Base-by-base conservation (phyloP, 2,329 filamentous ascomycete genomes). In the Microsporum canis region DNA sequence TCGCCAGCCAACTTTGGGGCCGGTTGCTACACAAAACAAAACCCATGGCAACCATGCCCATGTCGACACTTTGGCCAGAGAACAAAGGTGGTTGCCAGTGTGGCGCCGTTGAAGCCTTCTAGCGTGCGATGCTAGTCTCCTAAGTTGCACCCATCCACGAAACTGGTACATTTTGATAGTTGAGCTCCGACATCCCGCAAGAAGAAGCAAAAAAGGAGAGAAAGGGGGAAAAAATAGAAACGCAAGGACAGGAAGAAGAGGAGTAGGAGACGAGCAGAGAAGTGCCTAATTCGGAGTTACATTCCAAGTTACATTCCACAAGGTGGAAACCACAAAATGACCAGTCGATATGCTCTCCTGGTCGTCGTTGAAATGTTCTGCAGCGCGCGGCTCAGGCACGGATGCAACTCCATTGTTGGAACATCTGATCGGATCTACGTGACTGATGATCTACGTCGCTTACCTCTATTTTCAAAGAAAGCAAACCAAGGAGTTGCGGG, bases 341-440 rank as follows among this genome's bases (percentile, higher is more conserved):
- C 49, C 49, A 53, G 49, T 53, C 49, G 29, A 53, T n/a, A 6
- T 33, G 49, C 6, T 53, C 27, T 53, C 49, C 49, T 53, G 27
- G 49, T 53, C 31, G 5, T 33, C 27, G 49, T 29, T 53, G 27
- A 53, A 53, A 53, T 53, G 12, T 53, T 23, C 17, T 23, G 17
- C 49, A n/a, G 49, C 49, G 27, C 49, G 49, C 49, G 49, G 49
- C 49, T 53, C 49, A 53, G 49, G 49, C 49, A 53, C 49, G 33
- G 39, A 53, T 53, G 49, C 49, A 53, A 34, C 49, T 53, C 27
- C 14, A 34, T 34, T 8, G 27, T 33, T 53, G 49, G 49, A 34
- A 33, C 27, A 5, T 29, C 23, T 33, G 49, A 49, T 29, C 45
- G 5, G 49, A 33, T 33, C 49, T 7, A 43, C 49, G 27, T 53